These are phyloP conservation scores for Clonostachys solani DNA, from an alignment of 2,329 filamentous ascomycete species.

Conservation along the genomic window DNA sequence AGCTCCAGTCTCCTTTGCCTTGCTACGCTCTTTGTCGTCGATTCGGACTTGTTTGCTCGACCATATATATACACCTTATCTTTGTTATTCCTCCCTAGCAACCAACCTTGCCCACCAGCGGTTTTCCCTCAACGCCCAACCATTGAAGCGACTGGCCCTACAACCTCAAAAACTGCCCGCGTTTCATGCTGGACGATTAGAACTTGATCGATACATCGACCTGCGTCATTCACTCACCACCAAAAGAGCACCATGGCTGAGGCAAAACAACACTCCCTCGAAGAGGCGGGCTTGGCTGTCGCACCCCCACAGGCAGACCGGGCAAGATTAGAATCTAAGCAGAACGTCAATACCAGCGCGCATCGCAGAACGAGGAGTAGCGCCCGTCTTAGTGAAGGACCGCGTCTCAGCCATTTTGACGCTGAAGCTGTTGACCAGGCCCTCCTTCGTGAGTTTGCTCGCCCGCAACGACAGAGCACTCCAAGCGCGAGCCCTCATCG, in stretches of 20 bases:
- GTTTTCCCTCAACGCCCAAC: too few species aligned
- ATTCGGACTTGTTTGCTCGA: slow-evolving; percentile 9
- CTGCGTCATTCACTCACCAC: too few species aligned
- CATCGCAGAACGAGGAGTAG: slow-evolving; percentile 26
- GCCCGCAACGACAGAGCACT: slow-evolving; percentile 46
- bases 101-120: too few species aligned
- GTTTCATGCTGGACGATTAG: too few species aligned
- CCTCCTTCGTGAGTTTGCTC: slow-evolving; percentile 45
- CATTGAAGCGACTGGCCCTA: too few species aligned
- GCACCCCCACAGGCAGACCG: slow-evolving; percentile 38
- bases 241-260: slow-evolving; percentile 16
- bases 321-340: slow-evolving; percentile 33
- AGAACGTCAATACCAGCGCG: slow-evolving; percentile 25
- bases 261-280: slow-evolving; percentile 18
- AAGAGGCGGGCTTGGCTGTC: slow-evolving; percentile 28
- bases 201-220: too few species aligned
- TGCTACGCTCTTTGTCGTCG: not conserved
- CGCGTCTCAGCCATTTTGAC: slow-evolving; percentile 35
- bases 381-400: slow-evolving; percentile 25
- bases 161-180: too few species aligned
- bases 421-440: slow-evolving; percentile 45
- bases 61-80: slow-evolving; percentile 17
- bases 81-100: slow-evolving; percentile 5
- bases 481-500: slow-evolving; percentile 50
- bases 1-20: not conserved